Percentiles rank a stretch among this genome's conserved stretches.
phyloP scores from a whole-genome alignment of 345 rosid species.

The Nasturtium officinale region DNA sequence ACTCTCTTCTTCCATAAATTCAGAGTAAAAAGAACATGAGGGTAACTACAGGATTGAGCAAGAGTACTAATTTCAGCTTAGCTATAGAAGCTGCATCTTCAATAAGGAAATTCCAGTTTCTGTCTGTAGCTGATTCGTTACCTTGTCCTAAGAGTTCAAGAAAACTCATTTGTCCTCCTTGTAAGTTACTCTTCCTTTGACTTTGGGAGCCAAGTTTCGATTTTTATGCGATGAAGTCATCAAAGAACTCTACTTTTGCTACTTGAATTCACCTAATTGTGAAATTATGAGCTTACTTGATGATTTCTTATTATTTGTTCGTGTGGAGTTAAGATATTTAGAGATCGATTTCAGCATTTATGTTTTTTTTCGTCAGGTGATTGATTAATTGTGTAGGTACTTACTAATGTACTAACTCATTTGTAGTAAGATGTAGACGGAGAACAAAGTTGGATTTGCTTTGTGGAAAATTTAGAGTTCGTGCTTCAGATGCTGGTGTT shows the following conservation, averaged over 20 bases:
- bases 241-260: not conserved
- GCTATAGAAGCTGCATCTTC: conserved; percentile 37
- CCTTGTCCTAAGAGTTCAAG: conserved; percentile 51
- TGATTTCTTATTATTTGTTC: not conserved
- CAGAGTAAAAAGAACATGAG: conserved; percentile 32
- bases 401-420: conserved; percentile 27
- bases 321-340: not conserved
- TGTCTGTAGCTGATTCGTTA: conserved; percentile 55
- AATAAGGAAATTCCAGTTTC: conserved; percentile 54
- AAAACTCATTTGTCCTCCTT: conserved; percentile 44
- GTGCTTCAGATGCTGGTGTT: conserved; percentile 64
- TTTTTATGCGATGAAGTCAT: not conserved
- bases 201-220: not conserved
- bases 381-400: not conserved
- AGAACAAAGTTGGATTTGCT: conserved; percentile 45
- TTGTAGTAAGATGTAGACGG: conserved; percentile 74
- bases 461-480: conserved; percentile 49
- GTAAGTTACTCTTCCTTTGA: conserved; percentile 47
- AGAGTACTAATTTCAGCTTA: conserved; percentile 6
- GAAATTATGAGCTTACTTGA: not conserved
- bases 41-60: conserved; percentile 14
- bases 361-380: not conserved
- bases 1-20: conserved; percentile 6
- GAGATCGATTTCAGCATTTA: not conserved
- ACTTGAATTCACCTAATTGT: not conserved